Base-by-base conservation (phyloP, 306 rosid species). In the Prunus padus region DNA sequence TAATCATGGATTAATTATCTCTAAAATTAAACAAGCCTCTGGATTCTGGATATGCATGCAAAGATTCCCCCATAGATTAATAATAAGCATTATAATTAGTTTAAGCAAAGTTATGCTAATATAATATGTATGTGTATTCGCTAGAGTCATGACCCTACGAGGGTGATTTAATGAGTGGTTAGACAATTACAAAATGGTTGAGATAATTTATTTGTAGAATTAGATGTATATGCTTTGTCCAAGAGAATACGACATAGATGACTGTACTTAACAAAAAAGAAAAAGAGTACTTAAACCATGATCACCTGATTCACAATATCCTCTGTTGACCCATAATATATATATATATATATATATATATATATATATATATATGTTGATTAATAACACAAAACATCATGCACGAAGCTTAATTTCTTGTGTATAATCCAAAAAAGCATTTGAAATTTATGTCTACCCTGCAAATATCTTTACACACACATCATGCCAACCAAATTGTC, bases 181-280 rank as follows among this genome's bases (percentile, higher is more conserved):
- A 67, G 74, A 76, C 67, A 56, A 67, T 3, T 67, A 76, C 67
- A 76, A 67, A 42, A 54, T 40, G 20, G 56, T 25, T 9, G 28
- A 65, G n/a, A 52, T 40, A 28, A 51, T 22, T 75, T 50, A n/a
- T n/a, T 13, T 22, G 37, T 42, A 11, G 2, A 55, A 73, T 46
- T 12, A 42, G n/a, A 46, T 26, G 72, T 23, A 67, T 72, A 76
- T 83, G 81, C 79, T 74, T 51, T 22, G 70, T 75, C 81, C 87
- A 83, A 79, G 65, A 79, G 84, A 76, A 65, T 67, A 55, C 31
- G 87, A 72, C 87, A 67, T 12, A 14, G 25, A 12, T 31, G 22
- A 67, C 37, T 42, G 19, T 52, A 37, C 52, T 79, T 46, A 1
- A 37, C 42, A 9, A 37, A 5, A 5, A 37, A 37, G 2, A 37